phyloP scores from a whole-genome alignment of 2,329 filamentous ascomycete species.

The Colletotrichum somersetense region DNA sequence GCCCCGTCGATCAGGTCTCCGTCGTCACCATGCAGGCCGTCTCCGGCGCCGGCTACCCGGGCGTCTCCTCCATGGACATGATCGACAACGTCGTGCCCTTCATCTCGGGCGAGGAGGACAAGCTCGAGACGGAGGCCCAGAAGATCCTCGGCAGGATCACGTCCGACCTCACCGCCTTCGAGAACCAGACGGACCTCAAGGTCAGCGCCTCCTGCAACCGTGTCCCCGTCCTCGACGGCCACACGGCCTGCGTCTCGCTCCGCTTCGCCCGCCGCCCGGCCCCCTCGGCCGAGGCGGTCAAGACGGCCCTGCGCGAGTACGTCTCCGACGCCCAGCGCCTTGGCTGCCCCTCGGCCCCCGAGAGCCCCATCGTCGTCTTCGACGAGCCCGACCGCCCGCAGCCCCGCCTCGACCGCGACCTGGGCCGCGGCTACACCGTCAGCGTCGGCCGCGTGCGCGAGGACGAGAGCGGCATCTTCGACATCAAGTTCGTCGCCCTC shows the following conservation, averaged over 20 bases:
- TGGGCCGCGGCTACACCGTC: slow-evolving; percentile 88
- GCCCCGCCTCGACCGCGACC: slow-evolving; percentile 88
- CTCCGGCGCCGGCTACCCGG: slow-evolving; percentile 91
- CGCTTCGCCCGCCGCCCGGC: slow-evolving; percentile 81
- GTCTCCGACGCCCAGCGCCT: slow-evolving; percentile 84
- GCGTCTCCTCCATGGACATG: slow-evolving; percentile 94
- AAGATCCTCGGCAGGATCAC: slow-evolving; percentile 91
- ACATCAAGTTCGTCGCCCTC: slow-evolving; percentile 93
- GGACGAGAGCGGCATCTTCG: slow-evolving; percentile 90
- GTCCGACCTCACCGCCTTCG: slow-evolving; percentile 77
- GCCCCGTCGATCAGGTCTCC: slow-evolving; percentile 78
- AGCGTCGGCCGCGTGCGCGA: slow-evolving; percentile 89
- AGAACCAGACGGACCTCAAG: slow-evolving; percentile 78
- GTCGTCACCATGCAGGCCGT: slow-evolving; percentile 97
- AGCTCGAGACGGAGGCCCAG: slow-evolving; percentile 92
- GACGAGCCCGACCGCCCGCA: slow-evolving; percentile 92
- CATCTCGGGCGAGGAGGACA: slow-evolving; percentile 95
- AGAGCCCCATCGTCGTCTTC: slow-evolving; percentile 86
- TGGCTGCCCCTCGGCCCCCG: slow-evolving; percentile 88
- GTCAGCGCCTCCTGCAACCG: slow-evolving; percentile 93
- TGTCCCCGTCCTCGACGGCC: slow-evolving; percentile 94
- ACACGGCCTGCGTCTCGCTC: slow-evolving; percentile 93
- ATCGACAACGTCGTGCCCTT: slow-evolving; percentile 96
- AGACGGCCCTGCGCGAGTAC: slow-evolving; percentile 83
- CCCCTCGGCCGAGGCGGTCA: slow-evolving; percentile 81